Conservation (phyloP, 441 rosid genomes). For the Melastoma candidum region DNA sequence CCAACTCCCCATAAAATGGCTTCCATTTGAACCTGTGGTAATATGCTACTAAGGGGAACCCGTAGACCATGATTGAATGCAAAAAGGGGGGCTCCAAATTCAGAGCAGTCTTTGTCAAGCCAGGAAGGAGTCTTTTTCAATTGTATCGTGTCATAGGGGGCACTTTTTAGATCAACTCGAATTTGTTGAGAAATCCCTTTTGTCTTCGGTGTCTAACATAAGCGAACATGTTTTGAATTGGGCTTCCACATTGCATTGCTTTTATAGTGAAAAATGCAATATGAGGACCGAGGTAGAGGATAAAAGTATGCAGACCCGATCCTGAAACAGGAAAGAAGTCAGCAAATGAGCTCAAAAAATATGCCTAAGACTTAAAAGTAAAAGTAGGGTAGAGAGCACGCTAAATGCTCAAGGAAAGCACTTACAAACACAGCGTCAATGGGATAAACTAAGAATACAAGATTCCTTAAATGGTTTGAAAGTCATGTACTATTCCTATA, state of each 20-base stretch:
- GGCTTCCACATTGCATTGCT: constrained; percentile 96
- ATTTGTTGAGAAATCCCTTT: no score
- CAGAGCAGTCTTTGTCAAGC: constrained; percentile 80
- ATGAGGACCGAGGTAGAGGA: constrained; percentile 96
- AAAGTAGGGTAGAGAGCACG: neutral
- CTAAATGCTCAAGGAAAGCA: no score
- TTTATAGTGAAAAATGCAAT: constrained; percentile 83
- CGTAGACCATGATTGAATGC: constrained; percentile 41
- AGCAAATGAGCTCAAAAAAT: neutral
- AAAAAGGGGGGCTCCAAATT: constrained; percentile 83
- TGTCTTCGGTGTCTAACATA: no score
- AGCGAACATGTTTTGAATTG: no score
- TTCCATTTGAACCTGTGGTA: constrained; percentile 81
- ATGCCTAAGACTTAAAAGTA: constrained; percentile 5
- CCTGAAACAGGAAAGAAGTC: constrained; percentile 32
- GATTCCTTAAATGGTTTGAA: no score
- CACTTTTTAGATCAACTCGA: constrained; percentile 80
- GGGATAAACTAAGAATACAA: no score
- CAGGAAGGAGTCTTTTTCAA: constrained; percentile 80
- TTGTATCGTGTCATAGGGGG: constrained; percentile 88
- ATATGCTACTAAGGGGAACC: constrained; percentile 73
- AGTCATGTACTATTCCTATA: no score
- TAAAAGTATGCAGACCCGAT: constrained; percentile 96
- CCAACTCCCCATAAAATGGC: constrained; percentile 92
- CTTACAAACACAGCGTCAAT: no score